phyloP scores from a whole-genome alignment of 116 monocot genomes.

The Zostera marina region DNA sequence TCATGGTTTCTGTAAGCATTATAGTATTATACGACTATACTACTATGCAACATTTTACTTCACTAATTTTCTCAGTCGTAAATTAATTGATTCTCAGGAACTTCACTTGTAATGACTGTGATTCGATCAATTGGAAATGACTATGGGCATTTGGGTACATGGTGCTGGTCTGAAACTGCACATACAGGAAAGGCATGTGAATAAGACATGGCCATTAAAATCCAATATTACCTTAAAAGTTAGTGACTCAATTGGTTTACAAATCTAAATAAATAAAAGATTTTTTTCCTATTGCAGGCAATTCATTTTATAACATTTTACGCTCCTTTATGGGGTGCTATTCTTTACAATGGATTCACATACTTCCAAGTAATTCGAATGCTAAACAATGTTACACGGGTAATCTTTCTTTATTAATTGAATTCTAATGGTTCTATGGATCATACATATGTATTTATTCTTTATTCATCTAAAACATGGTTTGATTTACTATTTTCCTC shows the following conservation, averaged over 20 bases:
- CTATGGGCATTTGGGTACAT: conserved; percentile 53
- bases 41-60: too few relatives aligned
- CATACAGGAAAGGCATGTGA: conserved; percentile 44
- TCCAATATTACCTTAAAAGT: too few relatives aligned
- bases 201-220: not conserved
- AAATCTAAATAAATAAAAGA: not conserved
- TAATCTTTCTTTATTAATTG: conserved; percentile 16
- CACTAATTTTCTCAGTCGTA: not conserved
- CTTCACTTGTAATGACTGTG: conserved; percentile 69
- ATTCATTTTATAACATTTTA: conserved; percentile 90
- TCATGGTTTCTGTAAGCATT: too few relatives aligned
- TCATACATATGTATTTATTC: too few relatives aligned
- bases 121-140: conserved; percentile 80
- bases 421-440: not conserved
- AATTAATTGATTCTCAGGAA: conserved; percentile 29
- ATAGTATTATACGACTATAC: too few relatives aligned
- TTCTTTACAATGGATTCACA: conserved; percentile 91
- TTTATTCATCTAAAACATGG: too few relatives aligned
- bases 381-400: conserved; percentile 84
- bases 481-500: not conserved
- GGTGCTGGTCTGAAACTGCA: conserved; percentile 75
- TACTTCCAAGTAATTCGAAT: conserved; percentile 91
- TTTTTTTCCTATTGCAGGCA: conserved; percentile 33
- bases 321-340: conserved; percentile 85
- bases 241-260: not conserved